A percentile compares a stretch with the other conserved stretches of the same genome.
Evolutionary conservation across 352 stramenopile genomes (phyloP).

Genomic region (Globisporangium takayamanum): DNA sequence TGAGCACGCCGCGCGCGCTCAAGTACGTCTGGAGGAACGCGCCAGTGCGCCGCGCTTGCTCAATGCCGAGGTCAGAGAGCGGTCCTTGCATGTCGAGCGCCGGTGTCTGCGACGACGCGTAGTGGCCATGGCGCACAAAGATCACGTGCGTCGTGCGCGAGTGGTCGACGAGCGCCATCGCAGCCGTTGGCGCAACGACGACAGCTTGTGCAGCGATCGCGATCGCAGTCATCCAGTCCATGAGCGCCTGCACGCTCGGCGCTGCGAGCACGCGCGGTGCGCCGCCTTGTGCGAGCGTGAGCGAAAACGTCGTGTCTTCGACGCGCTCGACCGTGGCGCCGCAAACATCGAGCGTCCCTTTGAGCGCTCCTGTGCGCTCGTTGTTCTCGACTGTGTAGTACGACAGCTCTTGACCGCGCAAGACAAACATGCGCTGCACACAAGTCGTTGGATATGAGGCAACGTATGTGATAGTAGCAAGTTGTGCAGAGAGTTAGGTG

Average conservation of each 20-base stretch:
- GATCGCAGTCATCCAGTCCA: conserved; percentile 77
- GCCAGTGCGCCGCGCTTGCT: conserved; percentile 40
- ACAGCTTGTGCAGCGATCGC: conserved; percentile 33
- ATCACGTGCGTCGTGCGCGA: conserved; percentile 65
- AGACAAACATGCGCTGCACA: conserved; percentile 54
- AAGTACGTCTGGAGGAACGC: conserved; percentile 50
- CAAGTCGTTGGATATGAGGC: background rate
- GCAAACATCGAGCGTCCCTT: conserved; percentile 49
- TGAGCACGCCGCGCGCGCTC: conserved; percentile 34
- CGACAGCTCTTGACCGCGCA: conserved; percentile 57
- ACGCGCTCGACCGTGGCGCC: conserved; percentile 42
- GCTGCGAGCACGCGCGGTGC: conserved; percentile 33
- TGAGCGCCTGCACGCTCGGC: conserved; percentile 44
- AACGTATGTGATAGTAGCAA: background rate
- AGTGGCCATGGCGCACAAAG: conserved; percentile 63
- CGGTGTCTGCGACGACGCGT: conserved; percentile 39
- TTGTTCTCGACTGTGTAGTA: conserved; percentile 56
- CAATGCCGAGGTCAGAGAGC: conserved; percentile 45
- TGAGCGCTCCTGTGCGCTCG: conserved; percentile 46
- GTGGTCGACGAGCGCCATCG: conserved; percentile 54
- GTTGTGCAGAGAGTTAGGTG: conserved; percentile 9
- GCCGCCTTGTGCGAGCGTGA: conserved; percentile 20
- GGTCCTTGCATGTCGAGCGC: conserved; percentile 45
- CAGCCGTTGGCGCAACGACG: conserved; percentile 31
- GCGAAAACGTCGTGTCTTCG: conserved; percentile 31